Evolutionary conservation across 129 eudicot species (phyloP).

Genomic region (Arctium lappa): DNA sequence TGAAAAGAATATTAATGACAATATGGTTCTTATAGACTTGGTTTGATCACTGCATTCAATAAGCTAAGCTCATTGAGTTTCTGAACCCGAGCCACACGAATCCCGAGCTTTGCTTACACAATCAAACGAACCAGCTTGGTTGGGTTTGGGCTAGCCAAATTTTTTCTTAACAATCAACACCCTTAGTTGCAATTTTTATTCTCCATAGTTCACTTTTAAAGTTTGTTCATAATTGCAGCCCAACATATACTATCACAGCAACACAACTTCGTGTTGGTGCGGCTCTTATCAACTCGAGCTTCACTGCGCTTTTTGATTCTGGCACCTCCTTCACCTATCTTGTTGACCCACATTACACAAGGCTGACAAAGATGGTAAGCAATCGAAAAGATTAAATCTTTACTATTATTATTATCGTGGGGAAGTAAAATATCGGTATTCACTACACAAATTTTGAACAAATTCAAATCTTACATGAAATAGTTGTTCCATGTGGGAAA

Average conservation of each 20-base stretch:
- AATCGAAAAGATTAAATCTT: not conserved
- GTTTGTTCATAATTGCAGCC: slow-evolving; percentile 42
- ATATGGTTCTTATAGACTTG: too few species aligned
- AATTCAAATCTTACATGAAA: not conserved
- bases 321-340: slow-evolving; percentile 83
- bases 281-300: slow-evolving; percentile 45
- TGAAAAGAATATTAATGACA: too few species aligned
- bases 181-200: too few species aligned
- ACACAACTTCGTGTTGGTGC: slow-evolving; percentile 65
- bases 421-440: not conserved
- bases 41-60: too few species aligned
- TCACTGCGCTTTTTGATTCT: slow-evolving; percentile 81
- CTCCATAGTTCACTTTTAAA: not conserved
- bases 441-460: not conserved
- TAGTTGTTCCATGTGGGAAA: not conserved
- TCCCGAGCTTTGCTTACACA: too few species aligned
- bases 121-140: too few species aligned
- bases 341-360: slow-evolving; percentile 59
- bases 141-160: too few species aligned
- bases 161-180: too few species aligned
- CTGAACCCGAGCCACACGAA: too few species aligned
- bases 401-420: not conserved
- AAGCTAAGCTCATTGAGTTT: too few species aligned
- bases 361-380: slow-evolving; percentile 64
- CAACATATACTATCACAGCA: slow-evolving; percentile 62